Percentiles rank a stretch among this genome's conserved stretches.
phyloP scores from a whole-genome alignment of 106 monocot species.

The Dioscorea zingiberensis region DNA sequence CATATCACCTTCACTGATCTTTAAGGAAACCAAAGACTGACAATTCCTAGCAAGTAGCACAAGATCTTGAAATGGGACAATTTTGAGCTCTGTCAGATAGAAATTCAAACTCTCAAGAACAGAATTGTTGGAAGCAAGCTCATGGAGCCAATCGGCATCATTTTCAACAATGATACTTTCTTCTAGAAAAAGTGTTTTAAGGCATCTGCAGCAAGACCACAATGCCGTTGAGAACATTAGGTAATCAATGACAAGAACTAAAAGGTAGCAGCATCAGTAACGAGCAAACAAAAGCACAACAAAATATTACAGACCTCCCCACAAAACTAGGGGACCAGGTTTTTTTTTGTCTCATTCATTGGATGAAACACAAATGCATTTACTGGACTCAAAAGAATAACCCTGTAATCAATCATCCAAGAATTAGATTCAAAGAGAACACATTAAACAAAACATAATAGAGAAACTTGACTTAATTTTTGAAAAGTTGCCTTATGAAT shows the following conservation, averaged over 20 bases:
- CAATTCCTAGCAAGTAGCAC: conserved; percentile 77
- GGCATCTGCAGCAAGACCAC: conserved; percentile 31
- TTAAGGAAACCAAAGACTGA: conserved; percentile 53
- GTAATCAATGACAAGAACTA: neutral
- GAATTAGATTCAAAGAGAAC: too few species aligned
- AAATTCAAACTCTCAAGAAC: conserved; percentile 79
- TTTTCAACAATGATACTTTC: conserved; percentile 64
- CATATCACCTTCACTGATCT: conserved; percentile 77
- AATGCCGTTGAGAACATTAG: neutral
- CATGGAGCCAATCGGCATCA: conserved; percentile 62
- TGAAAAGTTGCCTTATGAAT: too few species aligned
- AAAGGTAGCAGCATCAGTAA: neutral
- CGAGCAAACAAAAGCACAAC: too few species aligned
- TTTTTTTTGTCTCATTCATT: neutral
- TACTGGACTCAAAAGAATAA: too few species aligned
- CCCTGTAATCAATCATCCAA: too few species aligned
- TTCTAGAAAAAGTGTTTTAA: conserved; percentile 76
- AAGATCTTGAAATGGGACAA: conserved; percentile 43
- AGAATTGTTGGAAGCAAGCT: conserved; percentile 62
- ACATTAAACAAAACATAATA: too few species aligned
- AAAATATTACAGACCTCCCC: neutral
- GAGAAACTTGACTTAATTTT: too few species aligned
- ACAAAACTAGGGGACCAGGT: neutral
- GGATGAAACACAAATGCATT: neutral
- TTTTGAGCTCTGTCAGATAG: conserved; percentile 69